A percentile compares a stretch with the other conserved stretches of the same genome.
phyloP scores from a whole-genome alignment of 1,139 yeast species.

The Geotrichum phurueaensis region DNA sequence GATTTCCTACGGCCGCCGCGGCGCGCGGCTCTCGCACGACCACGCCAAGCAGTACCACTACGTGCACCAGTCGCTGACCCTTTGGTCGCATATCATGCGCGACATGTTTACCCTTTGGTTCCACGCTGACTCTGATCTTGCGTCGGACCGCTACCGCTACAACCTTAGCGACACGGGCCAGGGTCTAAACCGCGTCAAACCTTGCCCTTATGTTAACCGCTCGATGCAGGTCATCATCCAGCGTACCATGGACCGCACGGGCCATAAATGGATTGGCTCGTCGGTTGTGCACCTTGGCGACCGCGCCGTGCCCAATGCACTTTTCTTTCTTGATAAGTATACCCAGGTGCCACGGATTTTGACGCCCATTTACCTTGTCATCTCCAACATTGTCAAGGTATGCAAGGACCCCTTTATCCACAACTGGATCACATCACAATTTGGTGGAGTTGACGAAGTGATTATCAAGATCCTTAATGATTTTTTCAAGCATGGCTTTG shows the following conservation, averaged over 20 bases:
- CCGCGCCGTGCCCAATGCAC: slow-evolving; percentile 71
- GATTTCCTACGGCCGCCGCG: slow-evolving; percentile 55
- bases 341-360: slow-evolving; percentile 67
- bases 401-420: slow-evolving; percentile 44
- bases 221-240: slow-evolving; percentile 60
- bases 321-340: slow-evolving; percentile 67
- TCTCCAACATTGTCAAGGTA: slow-evolving; percentile 46
- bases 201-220: slow-evolving; percentile 59
- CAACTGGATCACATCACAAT: slow-evolving; percentile 50
- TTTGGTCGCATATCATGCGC: slow-evolving; percentile 69
- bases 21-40: slow-evolving; percentile 63
- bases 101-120: slow-evolving; percentile 71
- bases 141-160: slow-evolving; percentile 42
- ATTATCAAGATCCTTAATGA: slow-evolving; percentile 34
- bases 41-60: slow-evolving; percentile 64
- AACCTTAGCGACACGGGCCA: slow-evolving; percentile 65
- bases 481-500: slow-evolving; percentile 69
- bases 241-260: slow-evolving; percentile 55
- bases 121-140: slow-evolving; percentile 61
- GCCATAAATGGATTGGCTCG: slow-evolving; percentile 65
- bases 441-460: slow-evolving; percentile 44
- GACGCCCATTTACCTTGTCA: slow-evolving; percentile 57
- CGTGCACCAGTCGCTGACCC: slow-evolving; percentile 61
- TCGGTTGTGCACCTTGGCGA: slow-evolving; percentile 73
- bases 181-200: slow-evolving; percentile 64